Evolutionary conservation across 306 rosid species (phyloP), one percentile per base, ranked within the genome.

Genomic region (Glycine latifolia): DNA sequence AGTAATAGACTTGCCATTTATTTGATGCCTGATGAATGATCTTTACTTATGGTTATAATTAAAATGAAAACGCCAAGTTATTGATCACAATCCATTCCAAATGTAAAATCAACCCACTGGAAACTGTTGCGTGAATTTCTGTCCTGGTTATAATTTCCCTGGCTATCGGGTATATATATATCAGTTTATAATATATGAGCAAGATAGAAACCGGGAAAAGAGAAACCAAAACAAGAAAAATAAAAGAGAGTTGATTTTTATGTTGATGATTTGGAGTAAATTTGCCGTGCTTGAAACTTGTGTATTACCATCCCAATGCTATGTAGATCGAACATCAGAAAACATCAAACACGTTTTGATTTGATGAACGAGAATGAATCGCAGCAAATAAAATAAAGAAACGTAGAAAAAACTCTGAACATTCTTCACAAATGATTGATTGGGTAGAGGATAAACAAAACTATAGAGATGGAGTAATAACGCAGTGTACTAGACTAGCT

Each of bases 261-360:
- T 16, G 35, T 56, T 56, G 63, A 16, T 56, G 41, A 60, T 60
- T 59, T 8, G 0, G 14, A 59, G 37, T 59, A 59, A 17, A 33
- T 61, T 16, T 62, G 15, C 1, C 39, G 67, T 49, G 52, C 4
- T 77, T 58, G 63, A 46, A 33, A 33, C n/a, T 26, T 47, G 13
- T 56, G 14, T 43, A 26, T 46, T 76, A 47, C 47, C 44, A 61
- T 13, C 58, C 9, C 8, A 58, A 47, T 47, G 60, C 52, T 62
- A 15, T 15, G 73, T 39, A 80, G 66, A 80, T 71, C 49, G 15
- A 53, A 15, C 41, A 47, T 61, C 41, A 61, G 33, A 35, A 61
- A 47, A 71, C 47, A 80, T 50, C 6, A 61, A 61, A 70, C 14
- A 54, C n/a, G 47, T 17, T 80, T 9, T 80, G 73, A 48, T 80